Evolutionary conservation across 768 basidiomycete genomes (phyloP).

Genomic region (Termitomyces sp.): DNA sequence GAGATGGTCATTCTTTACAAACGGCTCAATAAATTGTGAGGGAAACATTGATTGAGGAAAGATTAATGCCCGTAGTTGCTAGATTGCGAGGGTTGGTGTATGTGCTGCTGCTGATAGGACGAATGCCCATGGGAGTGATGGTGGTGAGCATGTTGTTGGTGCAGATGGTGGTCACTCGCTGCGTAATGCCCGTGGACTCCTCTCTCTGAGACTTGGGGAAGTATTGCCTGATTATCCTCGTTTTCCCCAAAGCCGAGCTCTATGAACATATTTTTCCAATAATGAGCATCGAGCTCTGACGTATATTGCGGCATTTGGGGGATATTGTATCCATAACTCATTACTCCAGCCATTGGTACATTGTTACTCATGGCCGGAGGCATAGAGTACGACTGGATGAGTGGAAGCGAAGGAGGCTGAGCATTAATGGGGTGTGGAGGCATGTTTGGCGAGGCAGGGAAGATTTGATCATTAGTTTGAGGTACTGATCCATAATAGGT

Average conservation of each 20-base stretch:
- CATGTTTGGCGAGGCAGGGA: conserved; percentile 34
- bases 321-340: conserved; percentile 27
- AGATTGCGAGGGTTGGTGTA: conserved; percentile 20
- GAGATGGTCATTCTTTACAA: neutral
- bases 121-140: conserved; percentile 22
- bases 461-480: conserved; percentile 11
- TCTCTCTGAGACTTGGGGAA: conserved; percentile 16
- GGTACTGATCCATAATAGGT: conserved; percentile 19
- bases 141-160: conserved; percentile 12
- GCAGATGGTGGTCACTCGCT: conserved; percentile 18
- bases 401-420: conserved; percentile 17
- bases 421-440: conserved; percentile 19
- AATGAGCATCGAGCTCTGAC: conserved; percentile 59
- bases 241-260: conserved; percentile 65
- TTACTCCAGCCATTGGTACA: conserved; percentile 9
- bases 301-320: conserved; percentile 36
- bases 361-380: neutral
- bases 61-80: conserved; percentile 24
- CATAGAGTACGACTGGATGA: neutral
- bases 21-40: neutral
- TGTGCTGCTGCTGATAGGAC: conserved; percentile 24
- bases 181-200: conserved; percentile 19
- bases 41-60: conserved; percentile 7
- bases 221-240: conserved; percentile 23
- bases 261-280: conserved; percentile 71